These are phyloP conservation scores for Daldinia decipiens DNA, from an alignment of 495 filamentous ascomycete genomes.

Conservation along the genomic window DNA sequence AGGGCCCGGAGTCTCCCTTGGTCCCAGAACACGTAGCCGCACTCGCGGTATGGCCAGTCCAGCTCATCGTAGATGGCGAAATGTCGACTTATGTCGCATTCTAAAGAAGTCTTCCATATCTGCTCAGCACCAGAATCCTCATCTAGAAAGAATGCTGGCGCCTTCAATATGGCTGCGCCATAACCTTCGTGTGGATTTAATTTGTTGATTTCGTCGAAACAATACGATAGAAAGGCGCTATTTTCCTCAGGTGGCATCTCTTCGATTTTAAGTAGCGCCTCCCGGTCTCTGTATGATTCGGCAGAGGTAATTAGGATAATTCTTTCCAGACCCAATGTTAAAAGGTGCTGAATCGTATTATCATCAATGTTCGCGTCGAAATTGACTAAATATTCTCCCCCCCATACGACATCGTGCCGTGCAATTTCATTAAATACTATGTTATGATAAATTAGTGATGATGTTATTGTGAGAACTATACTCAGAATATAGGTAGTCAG, in stretches of 20 bases:
- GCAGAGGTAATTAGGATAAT: neutral
- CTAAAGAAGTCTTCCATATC: neutral
- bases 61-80: neutral
- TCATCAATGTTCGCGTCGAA: neutral
- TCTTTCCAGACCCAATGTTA: neutral
- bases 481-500: neutral
- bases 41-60: neutral
- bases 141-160: neutral
- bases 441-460: neutral
- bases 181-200: neutral
- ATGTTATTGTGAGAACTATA: neutral
- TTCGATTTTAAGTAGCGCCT: neutral
- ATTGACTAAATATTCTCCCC: neutral
- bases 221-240: neutral
- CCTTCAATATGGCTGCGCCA: neutral
- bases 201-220: neutral
- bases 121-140: neutral
- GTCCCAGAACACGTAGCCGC: neutral
- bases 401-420: neutral
- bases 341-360: neutral
- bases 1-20: neutral
- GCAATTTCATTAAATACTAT: neutral
- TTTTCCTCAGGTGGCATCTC: neutral
- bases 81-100: neutral
- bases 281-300: neutral